Conservation (phyloP, 2,329 filamentous ascomycete genomes). For the Blumeria hordei region DNA sequence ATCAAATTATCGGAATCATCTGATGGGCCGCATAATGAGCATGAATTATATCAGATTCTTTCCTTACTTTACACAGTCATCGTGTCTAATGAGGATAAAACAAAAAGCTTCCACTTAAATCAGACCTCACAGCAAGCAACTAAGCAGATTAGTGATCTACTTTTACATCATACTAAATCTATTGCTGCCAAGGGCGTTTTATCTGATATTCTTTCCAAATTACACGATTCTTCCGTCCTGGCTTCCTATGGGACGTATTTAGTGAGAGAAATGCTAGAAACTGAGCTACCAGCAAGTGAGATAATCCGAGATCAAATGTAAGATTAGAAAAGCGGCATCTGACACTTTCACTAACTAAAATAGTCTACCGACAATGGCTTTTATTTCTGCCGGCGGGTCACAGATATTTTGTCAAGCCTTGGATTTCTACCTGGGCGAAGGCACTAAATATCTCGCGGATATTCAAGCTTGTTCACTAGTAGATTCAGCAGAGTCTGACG, state of each 20-base stretch:
- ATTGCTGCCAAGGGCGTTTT: slow-evolving; percentile 27
- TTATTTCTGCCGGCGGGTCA: slow-evolving; percentile 46
- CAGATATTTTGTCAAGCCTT: slow-evolving; percentile 49
- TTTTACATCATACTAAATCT: slow-evolving; percentile 42
- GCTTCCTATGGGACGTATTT: slow-evolving; percentile 39
- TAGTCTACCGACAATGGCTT: slow-evolving; percentile 30
- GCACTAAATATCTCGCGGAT: slow-evolving; percentile 29
- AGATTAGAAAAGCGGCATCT: neutral
- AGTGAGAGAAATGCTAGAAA: slow-evolving; percentile 38
- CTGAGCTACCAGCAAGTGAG: slow-evolving; percentile 35
- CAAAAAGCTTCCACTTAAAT: slow-evolving; percentile 39
- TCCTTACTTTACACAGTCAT: slow-evolving; percentile 40
- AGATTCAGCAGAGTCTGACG: slow-evolving; percentile 31
- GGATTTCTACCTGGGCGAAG: slow-evolving; percentile 44
- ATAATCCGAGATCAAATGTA: slow-evolving; percentile 24
- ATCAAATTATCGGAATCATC: slow-evolving; percentile 27
- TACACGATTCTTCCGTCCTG: slow-evolving; percentile 26
- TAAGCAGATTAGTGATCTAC: slow-evolving; percentile 30
- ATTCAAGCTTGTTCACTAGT: slow-evolving; percentile 34
- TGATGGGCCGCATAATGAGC: slow-evolving; percentile 27
- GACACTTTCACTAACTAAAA: neutral
- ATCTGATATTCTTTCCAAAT: slow-evolving; percentile 23
- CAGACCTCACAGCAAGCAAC: slow-evolving; percentile 32
- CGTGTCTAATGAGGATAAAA: slow-evolving; percentile 37
- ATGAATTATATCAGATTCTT: slow-evolving; percentile 33